These are phyloP conservation scores for Solanum paucissectum DNA, from an alignment of 257 asterid genomes.

Conservation along the genomic window DNA sequence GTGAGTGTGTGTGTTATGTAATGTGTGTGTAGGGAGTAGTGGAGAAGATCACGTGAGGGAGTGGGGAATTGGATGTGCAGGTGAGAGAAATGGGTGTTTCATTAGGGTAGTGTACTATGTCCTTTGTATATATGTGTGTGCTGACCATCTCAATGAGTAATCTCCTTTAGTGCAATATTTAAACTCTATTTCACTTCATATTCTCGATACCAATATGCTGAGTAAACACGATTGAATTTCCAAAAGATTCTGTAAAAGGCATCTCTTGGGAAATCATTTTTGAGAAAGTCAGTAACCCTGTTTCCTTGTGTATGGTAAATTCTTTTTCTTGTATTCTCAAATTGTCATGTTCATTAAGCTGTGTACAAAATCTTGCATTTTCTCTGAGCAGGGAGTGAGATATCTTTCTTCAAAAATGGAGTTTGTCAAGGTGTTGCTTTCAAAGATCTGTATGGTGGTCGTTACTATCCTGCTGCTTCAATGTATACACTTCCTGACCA, in stretches of 20 bases:
- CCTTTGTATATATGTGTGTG: not conserved
- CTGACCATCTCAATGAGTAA: not conserved
- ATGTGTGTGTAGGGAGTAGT: not conserved
- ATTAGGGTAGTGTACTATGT: not conserved
- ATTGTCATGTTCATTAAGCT: not conserved
- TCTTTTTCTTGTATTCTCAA: not conserved
- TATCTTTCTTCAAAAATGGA: constrained; percentile 84
- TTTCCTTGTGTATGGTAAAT: not conserved
- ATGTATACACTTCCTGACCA: constrained; percentile 96
- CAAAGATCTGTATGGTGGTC: constrained; percentile 74
- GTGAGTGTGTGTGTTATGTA: not conserved
- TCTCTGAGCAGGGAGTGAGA: constrained; percentile 75
- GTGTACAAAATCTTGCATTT: not conserved
- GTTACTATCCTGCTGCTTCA: constrained; percentile 93
- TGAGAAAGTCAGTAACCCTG: not conserved
- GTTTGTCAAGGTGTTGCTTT: constrained; percentile 87
- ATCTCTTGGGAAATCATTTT: not conserved
- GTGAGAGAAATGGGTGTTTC: not conserved
- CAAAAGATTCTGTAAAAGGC: not conserved
- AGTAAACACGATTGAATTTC: not conserved
- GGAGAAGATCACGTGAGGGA: not conserved
- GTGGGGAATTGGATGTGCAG: not conserved
- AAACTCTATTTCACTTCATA: not conserved
- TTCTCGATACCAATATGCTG: not conserved
- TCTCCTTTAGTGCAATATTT: not conserved